Conservation (phyloP, 1,139 yeast species). For the Magnusiomyces clavatus region DNA sequence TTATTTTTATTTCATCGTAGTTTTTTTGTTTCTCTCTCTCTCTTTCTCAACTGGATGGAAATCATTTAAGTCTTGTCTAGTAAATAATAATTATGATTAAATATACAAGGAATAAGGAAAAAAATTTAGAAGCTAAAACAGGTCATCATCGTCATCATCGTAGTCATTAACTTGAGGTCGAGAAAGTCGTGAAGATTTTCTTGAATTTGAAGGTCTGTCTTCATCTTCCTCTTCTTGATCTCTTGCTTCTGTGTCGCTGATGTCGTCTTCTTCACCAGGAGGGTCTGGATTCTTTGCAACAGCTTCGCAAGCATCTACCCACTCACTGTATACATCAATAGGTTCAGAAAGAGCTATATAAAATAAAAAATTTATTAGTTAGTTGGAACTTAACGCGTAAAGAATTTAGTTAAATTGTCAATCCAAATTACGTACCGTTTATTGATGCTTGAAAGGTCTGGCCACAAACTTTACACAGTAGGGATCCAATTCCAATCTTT, state of each 20-base stretch:
- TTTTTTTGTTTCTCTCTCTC: too few species aligned
- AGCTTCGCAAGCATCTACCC: slow-evolving; percentile 98
- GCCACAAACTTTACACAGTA: slow-evolving; percentile 90
- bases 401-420: background rate
- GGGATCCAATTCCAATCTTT: slow-evolving; percentile 74
- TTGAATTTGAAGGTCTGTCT: background rate
- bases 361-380: slow-evolving; percentile 26
- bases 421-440: slow-evolving; percentile 42
- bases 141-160: background rate
- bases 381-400: slow-evolving; percentile 11
- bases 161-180: too few species aligned
- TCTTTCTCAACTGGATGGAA: too few species aligned
- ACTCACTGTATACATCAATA: slow-evolving; percentile 90
- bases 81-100: too few species aligned
- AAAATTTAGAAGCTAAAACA: too few species aligned
- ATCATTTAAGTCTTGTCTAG: too few species aligned
- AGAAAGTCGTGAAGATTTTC: background rate
- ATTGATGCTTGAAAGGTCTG: slow-evolving; percentile 88
- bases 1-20: too few species aligned
- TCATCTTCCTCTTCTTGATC: slow-evolving; percentile 1
- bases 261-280: slow-evolving; percentile 22
- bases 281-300: slow-evolving; percentile 61
- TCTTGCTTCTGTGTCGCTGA: background rate
- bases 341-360: slow-evolving; percentile 59
- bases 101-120: too few species aligned